Evolutionary conservation across 164 flowering plant species (phyloP).

Genomic region (Vitis cinerea): DNA sequence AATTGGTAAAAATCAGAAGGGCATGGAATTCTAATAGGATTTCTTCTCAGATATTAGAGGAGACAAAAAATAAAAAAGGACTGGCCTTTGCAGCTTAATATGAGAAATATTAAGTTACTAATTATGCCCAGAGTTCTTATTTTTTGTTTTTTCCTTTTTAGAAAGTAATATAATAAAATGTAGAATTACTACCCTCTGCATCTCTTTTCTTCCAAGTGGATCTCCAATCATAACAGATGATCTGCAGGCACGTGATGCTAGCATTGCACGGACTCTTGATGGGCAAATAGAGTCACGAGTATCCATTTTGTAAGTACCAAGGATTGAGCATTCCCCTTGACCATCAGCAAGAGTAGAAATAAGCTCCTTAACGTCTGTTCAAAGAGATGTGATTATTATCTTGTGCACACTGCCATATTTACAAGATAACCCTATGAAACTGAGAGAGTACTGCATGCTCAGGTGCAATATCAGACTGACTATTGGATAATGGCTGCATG

Average conservation of each 20-base stretch:
- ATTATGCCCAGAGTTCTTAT: no score
- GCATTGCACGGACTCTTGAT: constrained; percentile 91
- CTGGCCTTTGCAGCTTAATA: no score
- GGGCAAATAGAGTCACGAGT: constrained; percentile 83
- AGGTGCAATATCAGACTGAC: neutral
- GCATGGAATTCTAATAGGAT: neutral
- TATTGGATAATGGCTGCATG: neutral
- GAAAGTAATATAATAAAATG: neutral
- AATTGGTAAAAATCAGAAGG: neutral
- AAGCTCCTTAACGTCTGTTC: constrained; percentile 88
- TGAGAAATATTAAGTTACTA: neutral
- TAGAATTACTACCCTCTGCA: constrained; percentile 66
- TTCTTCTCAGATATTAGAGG: neutral
- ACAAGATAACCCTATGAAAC: neutral
- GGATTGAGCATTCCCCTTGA: constrained; percentile 79
- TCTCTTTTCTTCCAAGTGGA: constrained; percentile 79
- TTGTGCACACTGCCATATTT: neutral
- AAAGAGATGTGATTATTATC: constrained; percentile 5
- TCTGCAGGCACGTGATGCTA: constrained; percentile 97
- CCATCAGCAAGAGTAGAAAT: constrained; percentile 85
- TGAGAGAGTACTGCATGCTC: neutral
- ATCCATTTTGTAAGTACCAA: constrained; percentile 76
- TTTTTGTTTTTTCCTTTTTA: neutral
- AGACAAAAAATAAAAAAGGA: neutral
- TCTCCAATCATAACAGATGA: constrained; percentile 94